Base-by-base conservation (phyloP, 2,329 filamentous ascomycete genomes). In the Tolypocladium tundrense region DNA sequence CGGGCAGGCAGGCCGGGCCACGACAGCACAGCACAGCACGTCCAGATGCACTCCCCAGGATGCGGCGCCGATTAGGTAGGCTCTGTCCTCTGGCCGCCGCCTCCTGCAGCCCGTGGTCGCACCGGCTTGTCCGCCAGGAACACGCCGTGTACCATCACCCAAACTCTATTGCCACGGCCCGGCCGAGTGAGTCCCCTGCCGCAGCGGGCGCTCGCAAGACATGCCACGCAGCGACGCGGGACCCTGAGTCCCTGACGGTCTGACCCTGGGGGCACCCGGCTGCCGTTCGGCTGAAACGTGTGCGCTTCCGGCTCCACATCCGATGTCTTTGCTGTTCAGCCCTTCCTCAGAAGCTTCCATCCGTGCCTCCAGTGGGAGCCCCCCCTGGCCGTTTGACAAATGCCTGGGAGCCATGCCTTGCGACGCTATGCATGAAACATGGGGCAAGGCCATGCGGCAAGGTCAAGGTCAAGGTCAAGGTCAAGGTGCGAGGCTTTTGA, bases 391-490 rank as follows among this genome's bases (percentile, higher is more conserved):
- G 43, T 57, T 60, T 60, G 59, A 60, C 55, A 27, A 59, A 48
- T 60, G 57, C 55, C 52, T 50, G 55, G 43, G 52, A 33, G 27
- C 48, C 39, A 35, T 45, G 50, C 51, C 54, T 43, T 57, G 57
- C 54, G 53, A 58, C 56, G 42, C 55, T 19, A 35, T 50, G 41
- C 42, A 48, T 59, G 58, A 59, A 61, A 61, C 58, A 56, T 51
- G 60, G 55, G 43, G 53, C 55, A 19, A 51, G 55, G 48, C 19
- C 19, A 19, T n/a, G 10, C 31, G 10, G 4, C 48, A 37, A 35
- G 48, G 31, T 8, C 45, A 50, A 50, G 27, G 24, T 19, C 45
- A 19, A 50, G 45, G 45, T 8, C 45, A 50, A 50, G 27, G 24
- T 19, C 45, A 19, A 50, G 45, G 45, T 11, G 14, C 45, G 45